These are phyloP conservation scores for Viola odorata DNA, from an alignment of 345 rosid species.

Conservation along the genomic window DNA sequence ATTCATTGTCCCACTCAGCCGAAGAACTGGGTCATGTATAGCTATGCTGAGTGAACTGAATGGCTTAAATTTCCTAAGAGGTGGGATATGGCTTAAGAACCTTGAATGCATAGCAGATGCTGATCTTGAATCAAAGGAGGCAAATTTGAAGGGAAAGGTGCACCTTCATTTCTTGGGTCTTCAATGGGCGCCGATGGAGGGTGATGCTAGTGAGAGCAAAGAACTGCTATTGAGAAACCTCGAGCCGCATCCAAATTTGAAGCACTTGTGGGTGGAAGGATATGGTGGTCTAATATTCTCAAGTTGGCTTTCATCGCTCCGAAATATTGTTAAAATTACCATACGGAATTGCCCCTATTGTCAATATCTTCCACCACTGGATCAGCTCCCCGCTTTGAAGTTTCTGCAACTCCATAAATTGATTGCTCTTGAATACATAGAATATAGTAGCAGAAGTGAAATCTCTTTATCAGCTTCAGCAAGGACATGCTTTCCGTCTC, in stretches of 20 bases:
- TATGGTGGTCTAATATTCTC: constrained; percentile 8
- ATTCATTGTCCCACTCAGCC: neutral
- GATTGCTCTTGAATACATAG: constrained; percentile 10
- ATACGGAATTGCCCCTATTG: constrained; percentile 1
- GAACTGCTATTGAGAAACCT: constrained; percentile 6
- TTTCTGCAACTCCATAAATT: neutral
- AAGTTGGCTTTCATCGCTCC: constrained; percentile 7
- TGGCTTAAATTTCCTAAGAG: constrained; percentile 13
- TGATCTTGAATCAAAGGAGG: constrained; percentile 3
- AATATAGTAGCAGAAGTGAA: neutral
- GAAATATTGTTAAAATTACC: neutral
- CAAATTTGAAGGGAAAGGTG: constrained; percentile 15
- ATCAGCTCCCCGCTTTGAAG: constrained; percentile 11
- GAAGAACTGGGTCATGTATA: neutral
- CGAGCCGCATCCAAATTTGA: constrained; percentile 14
- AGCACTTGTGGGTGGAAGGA: constrained; percentile 2
- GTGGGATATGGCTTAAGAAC: constrained; percentile 3
- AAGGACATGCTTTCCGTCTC: constrained; percentile 3
- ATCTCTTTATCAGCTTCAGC: neutral
- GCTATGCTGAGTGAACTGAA: constrained; percentile 11
- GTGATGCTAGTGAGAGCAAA: neutral
- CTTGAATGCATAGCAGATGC: constrained; percentile 1
- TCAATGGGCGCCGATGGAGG: constrained; percentile 2
- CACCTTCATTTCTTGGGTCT: constrained; percentile 5
- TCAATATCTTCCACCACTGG: constrained; percentile 4